Conservation (phyloP, 225 moss, liverwort and hornwort species). For the Polytrichum formosum region DNA sequence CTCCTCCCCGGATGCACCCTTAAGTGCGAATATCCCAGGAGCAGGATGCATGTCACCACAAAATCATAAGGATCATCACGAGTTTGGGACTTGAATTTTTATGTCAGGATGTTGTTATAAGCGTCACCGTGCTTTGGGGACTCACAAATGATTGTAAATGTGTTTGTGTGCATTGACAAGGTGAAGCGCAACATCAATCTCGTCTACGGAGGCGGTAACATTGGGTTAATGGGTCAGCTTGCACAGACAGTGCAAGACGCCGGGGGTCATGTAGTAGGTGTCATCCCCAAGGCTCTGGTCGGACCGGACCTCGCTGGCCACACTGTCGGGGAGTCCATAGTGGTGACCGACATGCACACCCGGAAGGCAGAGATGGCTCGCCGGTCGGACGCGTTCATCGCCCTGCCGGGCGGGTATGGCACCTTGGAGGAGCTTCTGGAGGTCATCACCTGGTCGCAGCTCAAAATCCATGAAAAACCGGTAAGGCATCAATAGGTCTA, state of each 20-base stretch:
- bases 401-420: constrained; percentile 85
- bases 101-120: too few relatives aligned
- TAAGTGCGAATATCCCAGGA: too few relatives aligned
- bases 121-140: too few relatives aligned
- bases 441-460: constrained; percentile 86
- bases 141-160: not conserved
- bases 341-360: constrained; percentile 78
- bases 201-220: constrained; percentile 80
- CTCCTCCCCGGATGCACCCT: too few relatives aligned
- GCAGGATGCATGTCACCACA: too few relatives aligned
- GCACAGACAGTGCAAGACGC: constrained; percentile 63
- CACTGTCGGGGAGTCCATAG: constrained; percentile 70
- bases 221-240: constrained; percentile 80
- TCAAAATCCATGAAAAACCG: constrained; percentile 85
- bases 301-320: constrained; percentile 59
- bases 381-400: constrained; percentile 82
- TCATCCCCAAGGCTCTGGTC: constrained; percentile 31
- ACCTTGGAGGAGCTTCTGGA: constrained; percentile 83
- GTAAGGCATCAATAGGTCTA: constrained; percentile 13
- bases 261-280: constrained; percentile 67
- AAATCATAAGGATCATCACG: too few relatives aligned
- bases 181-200: constrained; percentile 71
- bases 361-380: constrained; percentile 91
- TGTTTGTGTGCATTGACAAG: constrained; percentile 16
- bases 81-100: too few relatives aligned